Evolutionary conservation across 2,329 filamentous ascomycete species (phyloP).

Genomic region (Ceratocystis albifundus): DNA sequence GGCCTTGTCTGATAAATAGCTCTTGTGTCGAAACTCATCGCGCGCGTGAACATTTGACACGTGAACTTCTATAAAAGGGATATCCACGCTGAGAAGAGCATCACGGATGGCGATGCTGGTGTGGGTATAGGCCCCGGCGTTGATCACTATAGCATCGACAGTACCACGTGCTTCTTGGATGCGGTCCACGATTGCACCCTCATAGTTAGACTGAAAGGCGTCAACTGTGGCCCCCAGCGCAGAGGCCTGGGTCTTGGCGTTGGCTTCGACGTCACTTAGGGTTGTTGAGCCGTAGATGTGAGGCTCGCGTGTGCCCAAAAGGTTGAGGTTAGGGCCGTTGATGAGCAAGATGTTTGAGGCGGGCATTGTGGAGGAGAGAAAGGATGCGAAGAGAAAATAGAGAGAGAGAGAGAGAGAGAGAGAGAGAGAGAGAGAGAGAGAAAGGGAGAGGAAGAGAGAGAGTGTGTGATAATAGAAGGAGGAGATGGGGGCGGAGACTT

Average conservation of each 20-base stretch:
- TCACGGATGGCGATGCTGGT: conserved; percentile 67
- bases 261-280: conserved; percentile 47
- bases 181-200: conserved; percentile 61
- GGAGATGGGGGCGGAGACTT: not conserved
- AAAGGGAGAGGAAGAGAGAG: not conserved
- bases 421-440: not conserved
- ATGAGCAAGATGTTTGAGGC: conserved; percentile 51
- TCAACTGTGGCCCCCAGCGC: conserved; percentile 40
- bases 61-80: conserved; percentile 70
- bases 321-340: conserved; percentile 75
- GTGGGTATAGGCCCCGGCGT: conserved; percentile 64
- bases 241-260: conserved; percentile 40
- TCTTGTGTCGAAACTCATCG: conserved; percentile 57
- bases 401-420: no score
- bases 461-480: not conserved
- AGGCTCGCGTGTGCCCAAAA: conserved; percentile 64
- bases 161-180: conserved; percentile 53
- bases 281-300: conserved; percentile 61
- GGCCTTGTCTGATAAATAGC: conserved; percentile 65
- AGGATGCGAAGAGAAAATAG: not conserved
- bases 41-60: conserved; percentile 62
- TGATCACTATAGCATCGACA: conserved; percentile 60
- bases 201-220: conserved; percentile 65
- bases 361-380: conserved; percentile 26
- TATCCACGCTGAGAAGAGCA: conserved; percentile 53